These are phyloP conservation scores for Scutellaria galericulata DNA, from an alignment of 257 asterid genomes.

Conservation along the genomic window DNA sequence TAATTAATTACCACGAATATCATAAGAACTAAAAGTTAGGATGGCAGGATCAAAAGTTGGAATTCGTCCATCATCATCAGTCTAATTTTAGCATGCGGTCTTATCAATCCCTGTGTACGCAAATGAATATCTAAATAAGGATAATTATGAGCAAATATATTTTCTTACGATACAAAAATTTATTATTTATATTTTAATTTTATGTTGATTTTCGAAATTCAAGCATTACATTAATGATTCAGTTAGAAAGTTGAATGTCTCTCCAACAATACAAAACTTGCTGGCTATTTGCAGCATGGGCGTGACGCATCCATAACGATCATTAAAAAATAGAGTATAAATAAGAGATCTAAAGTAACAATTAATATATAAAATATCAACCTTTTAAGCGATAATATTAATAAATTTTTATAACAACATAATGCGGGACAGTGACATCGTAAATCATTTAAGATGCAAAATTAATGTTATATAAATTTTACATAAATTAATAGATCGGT, in stretches of 20 bases:
- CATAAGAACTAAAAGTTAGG: slow-evolving; percentile 8
- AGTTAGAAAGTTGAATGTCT: slow-evolving; percentile 32
- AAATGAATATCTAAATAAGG: not conserved
- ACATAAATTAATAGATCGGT: no score
- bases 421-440: no score
- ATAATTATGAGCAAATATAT: not conserved
- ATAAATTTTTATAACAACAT: no score
- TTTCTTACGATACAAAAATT: no score
- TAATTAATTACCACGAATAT: not conserved
- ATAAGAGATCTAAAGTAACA: not conserved
- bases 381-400: not conserved
- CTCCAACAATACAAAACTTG: slow-evolving; percentile 29
- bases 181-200: not conserved
- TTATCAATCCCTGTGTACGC: slow-evolving; percentile 1
- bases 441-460: no score
- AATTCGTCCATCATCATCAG: slow-evolving; percentile 19
- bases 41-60: slow-evolving; percentile 10
- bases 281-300: slow-evolving; percentile 39
- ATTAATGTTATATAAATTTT: no score
- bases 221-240: slow-evolving; percentile 26
- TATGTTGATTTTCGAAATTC: not conserved
- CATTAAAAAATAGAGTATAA: not conserved
- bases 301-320: slow-evolving; percentile 31
- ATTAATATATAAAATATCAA: not conserved
- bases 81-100: slow-evolving; percentile 11